These are phyloP conservation scores for Balakata baccata DNA, from an alignment of 345 rosid genomes.

Conservation along the genomic window DNA sequence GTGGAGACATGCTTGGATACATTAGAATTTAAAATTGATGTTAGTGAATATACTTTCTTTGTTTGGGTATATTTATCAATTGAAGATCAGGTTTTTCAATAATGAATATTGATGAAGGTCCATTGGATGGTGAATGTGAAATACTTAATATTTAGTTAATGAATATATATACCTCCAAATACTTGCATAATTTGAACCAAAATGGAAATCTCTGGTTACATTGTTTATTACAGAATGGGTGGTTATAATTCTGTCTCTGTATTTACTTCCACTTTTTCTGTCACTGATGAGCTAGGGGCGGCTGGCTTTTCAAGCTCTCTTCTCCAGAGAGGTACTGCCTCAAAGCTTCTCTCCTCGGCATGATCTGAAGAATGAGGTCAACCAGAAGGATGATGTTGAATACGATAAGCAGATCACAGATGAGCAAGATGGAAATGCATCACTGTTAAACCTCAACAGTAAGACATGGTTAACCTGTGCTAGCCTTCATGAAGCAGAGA, in stretches of 20 bases:
- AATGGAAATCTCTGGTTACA: no score
- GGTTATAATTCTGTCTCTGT: conserved; percentile 7
- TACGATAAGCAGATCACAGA: conserved; percentile 36
- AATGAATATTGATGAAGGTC: neutral
- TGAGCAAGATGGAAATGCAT: conserved; percentile 34
- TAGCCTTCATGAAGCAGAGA: conserved; percentile 40
- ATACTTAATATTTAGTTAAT: neutral
- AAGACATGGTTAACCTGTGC: conserved; percentile 23
- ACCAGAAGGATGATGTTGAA: conserved; percentile 22
- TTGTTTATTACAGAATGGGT: neutral
- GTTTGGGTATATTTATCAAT: neutral
- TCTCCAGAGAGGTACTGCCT: conserved; percentile 73
- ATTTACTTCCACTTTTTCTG: conserved; percentile 1
- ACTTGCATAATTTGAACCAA: neutral
- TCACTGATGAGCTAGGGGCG: conserved; percentile 58
- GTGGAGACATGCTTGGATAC: neutral
- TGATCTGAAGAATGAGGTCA: conserved; percentile 25
- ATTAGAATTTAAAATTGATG: neutral
- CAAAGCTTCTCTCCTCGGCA: conserved; percentile 84
- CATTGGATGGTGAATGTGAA: neutral
- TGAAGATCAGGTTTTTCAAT: neutral
- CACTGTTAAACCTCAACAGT: conserved; percentile 50
- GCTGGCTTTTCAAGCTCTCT: conserved; percentile 84
- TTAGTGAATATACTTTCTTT: neutral
- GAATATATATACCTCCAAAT: neutral